These are phyloP conservation scores for Nemania sp. DNA, from an alignment of 2,329 filamentous ascomycete genomes.

Conservation along the genomic window DNA sequence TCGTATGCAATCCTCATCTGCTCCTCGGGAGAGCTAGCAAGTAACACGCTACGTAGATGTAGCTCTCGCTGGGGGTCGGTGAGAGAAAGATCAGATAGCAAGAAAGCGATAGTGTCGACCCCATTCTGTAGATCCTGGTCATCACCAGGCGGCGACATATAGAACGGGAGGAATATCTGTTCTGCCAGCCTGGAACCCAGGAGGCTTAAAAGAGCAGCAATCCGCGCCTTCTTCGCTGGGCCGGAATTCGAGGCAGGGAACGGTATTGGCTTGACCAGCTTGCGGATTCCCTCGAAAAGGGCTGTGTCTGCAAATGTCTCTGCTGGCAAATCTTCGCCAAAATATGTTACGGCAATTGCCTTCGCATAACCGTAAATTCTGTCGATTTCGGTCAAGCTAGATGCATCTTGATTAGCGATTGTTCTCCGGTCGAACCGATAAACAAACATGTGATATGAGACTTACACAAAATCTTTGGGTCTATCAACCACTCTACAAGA, in stretches of 20 bases:
- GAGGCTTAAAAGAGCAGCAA: constrained; percentile 8
- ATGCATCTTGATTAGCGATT: neutral
- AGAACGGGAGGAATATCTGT: constrained; percentile 19
- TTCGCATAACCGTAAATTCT: constrained; percentile 17
- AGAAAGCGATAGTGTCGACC: constrained; percentile 7
- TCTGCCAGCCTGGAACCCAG: constrained; percentile 10
- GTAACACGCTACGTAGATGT: constrained; percentile 18
- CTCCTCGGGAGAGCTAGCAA: constrained; percentile 5
- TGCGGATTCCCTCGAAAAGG: neutral
- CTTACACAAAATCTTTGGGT: constrained; percentile 22
- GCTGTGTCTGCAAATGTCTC: neutral
- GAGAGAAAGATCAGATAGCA: constrained; percentile 13
- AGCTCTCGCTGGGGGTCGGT: constrained; percentile 15
- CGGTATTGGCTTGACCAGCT: constrained; percentile 7
- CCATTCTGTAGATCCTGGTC: neutral
- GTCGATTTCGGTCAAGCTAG: constrained; percentile 19
- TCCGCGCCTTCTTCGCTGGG: constrained; percentile 17
- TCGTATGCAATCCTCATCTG: constrained; percentile 8
- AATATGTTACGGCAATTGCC: neutral
- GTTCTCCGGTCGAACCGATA: neutral
- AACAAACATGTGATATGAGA: neutral
- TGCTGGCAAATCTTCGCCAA: constrained; percentile 10
- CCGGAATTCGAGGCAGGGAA: constrained; percentile 8
- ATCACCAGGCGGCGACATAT: constrained; percentile 2
- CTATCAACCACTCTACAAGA: constrained; percentile 6